Evolutionary conservation across 2,329 filamentous ascomycete species (phyloP).

Genomic region (Lasiodiplodia sp.): DNA sequence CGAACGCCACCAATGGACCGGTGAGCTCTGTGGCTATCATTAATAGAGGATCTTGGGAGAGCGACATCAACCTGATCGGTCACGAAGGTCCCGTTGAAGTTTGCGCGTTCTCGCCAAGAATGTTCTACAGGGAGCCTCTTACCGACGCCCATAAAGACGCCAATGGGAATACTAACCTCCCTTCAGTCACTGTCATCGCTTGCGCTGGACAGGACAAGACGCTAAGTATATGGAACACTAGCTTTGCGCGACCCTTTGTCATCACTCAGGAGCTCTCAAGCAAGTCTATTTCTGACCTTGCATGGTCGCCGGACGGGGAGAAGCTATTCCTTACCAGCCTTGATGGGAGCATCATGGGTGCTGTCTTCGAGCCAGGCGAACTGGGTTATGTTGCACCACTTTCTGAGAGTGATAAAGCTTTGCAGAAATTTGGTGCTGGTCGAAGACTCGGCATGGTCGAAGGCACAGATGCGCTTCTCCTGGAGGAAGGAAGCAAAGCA

Average conservation of each 20-base stretch:
- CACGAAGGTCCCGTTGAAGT: conserved; percentile 98
- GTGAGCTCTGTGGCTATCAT: conserved; percentile 98
- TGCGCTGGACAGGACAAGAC: conserved; percentile 97
- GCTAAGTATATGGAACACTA: conserved; percentile 96
- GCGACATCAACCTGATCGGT: conserved; percentile 95
- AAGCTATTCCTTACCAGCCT: conserved; percentile 85
- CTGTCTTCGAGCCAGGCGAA: conserved; percentile 85
- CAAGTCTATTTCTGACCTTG: conserved; percentile 92
- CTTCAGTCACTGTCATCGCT: conserved; percentile 88
- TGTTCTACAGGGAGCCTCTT: conserved; percentile 78
- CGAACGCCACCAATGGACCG: conserved; percentile 95
- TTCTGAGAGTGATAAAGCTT: conserved; percentile 88
- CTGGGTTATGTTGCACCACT: conserved; percentile 85
- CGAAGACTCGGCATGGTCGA: conserved; percentile 91
- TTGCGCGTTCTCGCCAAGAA: conserved; percentile 91
- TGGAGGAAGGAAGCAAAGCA: conserved; percentile 92
- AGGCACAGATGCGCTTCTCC: conserved; percentile 83
- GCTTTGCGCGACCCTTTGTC: conserved; percentile 87
- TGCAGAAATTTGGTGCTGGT: conserved; percentile 91
- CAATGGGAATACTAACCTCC: conserved; percentile 50
- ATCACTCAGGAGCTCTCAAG: conserved; percentile 87
- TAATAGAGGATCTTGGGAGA: conserved; percentile 89
- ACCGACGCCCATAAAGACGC: conserved; percentile 58
- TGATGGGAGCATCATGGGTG: conserved; percentile 84
- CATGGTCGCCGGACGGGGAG: conserved; percentile 92